Conservation (phyloP, 208 protist species). For the Borovskyia barvae region DNA sequence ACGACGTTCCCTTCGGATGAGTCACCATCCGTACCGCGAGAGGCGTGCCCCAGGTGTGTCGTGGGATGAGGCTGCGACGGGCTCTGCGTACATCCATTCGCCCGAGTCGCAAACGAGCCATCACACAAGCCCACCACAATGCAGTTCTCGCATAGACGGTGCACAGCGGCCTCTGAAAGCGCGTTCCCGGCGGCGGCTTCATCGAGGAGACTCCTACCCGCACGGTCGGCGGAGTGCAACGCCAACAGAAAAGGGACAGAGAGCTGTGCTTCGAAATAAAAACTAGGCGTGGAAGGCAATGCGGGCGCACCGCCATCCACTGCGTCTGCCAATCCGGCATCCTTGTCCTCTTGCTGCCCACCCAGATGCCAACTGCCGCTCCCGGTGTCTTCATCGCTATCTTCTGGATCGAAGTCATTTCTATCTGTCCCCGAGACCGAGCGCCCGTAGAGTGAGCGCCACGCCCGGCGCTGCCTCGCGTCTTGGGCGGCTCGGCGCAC, state of each 20-base stretch:
- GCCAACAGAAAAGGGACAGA: conserved; percentile 56
- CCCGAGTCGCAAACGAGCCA: conserved; percentile 5
- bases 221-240: conserved; percentile 16
- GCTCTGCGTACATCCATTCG: conserved; percentile 22
- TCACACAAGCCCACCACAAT: conserved; percentile 28
- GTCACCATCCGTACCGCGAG: too few species aligned
- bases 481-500: conserved; percentile 8
- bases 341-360: too few species aligned
- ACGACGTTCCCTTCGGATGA: too few species aligned
- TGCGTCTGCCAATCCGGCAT: background rate
- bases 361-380: too few species aligned
- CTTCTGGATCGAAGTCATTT: background rate
- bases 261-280: conserved; percentile 78
- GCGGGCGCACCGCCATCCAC: background rate
- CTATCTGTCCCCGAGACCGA: too few species aligned
- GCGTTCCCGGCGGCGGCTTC: background rate
- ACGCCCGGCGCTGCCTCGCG: conserved; percentile 19
- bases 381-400: background rate
- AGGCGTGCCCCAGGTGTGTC: conserved; percentile 21
- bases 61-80: conserved; percentile 10
- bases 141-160: conserved; percentile 9
- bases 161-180: background rate
- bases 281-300: conserved; percentile 1
- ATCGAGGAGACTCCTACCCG: background rate
- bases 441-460: conserved; percentile 11